Base-by-base conservation (phyloP, 495 filamentous ascomycete genomes). In the Patellaria atrata region DNA sequence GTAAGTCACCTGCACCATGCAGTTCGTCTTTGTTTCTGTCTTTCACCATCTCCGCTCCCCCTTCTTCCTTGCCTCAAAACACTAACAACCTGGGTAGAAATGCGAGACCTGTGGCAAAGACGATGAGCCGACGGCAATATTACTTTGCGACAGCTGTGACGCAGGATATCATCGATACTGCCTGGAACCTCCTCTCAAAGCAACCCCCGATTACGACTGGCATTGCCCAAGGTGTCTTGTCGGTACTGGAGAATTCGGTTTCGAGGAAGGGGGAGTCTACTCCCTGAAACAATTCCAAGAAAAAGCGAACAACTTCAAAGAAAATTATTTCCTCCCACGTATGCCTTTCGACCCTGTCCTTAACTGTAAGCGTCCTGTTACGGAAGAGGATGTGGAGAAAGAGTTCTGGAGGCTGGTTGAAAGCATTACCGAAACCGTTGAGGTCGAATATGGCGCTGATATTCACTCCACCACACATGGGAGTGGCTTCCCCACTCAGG, bases 401-500 rank as follows among this genome's bases (percentile, higher is more conserved):
- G 89, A 99, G 55, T 99, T 99, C 58, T 99, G 89, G 89, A 71
- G 82, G 41, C 63, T 96, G 15, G 86, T 94, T 0, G 80, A 91
- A 30, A 91, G 79, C 53, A 60, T 93, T 29, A 85, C 87, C 36
- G 89, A 96, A 54, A 92, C 83, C 1, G 84, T 94, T 9, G 87
- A 94, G 51, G 89, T 99, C 10, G 89, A 99, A 55, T 99, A 99
- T 52, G 89, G 89, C 22, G 89, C 89, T 3, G 89, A 99, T 53
- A 94, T 99, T 37, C 89, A 99, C 53, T 94, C 87, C 11, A 96
- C 89, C 1, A 99, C 89, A 0, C 91, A 96, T 48, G 89, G 89
- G 32, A 94, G 87, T 52, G 89, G 89, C 5, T 99, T 99, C 53
- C 89, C 89, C 0, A 99, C 91, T 0, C 71, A 93, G 17, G 91